phyloP scores from a whole-genome alignment of 768 basidiomycete genomes.

The Rhizopogon salebrosus region DNA sequence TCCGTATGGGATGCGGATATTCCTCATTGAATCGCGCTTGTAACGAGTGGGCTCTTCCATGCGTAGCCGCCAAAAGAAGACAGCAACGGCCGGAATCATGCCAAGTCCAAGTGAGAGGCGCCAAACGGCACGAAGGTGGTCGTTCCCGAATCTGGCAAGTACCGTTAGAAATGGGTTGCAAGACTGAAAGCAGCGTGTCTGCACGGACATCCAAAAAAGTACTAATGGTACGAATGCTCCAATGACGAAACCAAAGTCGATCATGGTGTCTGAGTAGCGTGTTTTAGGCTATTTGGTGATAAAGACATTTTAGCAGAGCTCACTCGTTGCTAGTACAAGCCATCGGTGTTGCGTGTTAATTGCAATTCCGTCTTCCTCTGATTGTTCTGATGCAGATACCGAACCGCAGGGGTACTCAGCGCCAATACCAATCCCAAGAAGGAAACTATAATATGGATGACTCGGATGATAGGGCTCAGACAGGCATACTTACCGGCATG shows the following conservation, averaged over 20 bases:
- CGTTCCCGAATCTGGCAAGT: constrained; percentile 54
- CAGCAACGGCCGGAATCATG: constrained; percentile 68
- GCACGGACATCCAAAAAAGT: constrained; percentile 78
- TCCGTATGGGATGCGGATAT: constrained; percentile 65
- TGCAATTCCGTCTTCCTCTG: constrained; percentile 73
- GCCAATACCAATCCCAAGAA: constrained; percentile 85
- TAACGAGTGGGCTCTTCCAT: constrained; percentile 79
- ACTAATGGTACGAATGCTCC: constrained; percentile 80
- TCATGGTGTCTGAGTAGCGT: constrained; percentile 61
- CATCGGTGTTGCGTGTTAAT: constrained; percentile 82
- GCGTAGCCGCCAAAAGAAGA: constrained; percentile 82
- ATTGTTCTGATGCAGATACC: constrained; percentile 85
- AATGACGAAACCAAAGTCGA: constrained; percentile 79
- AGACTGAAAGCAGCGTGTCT: neutral
- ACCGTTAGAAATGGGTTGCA: neutral
- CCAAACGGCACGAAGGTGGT: constrained; percentile 86
- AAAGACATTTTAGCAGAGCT: constrained; percentile 13
- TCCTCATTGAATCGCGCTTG: constrained; percentile 76
- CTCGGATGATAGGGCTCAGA: neutral
- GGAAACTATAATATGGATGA: constrained; percentile 46
- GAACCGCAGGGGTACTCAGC: constrained; percentile 90
- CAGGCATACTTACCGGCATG: constrained; percentile 53
- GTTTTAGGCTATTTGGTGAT: constrained; percentile 4
- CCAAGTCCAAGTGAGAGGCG: constrained; percentile 83
- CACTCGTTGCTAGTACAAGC: constrained; percentile 88